phyloP scores from a whole-genome alignment of 495 filamentous ascomycete species.

The Endocarpon pusillum region DNA sequence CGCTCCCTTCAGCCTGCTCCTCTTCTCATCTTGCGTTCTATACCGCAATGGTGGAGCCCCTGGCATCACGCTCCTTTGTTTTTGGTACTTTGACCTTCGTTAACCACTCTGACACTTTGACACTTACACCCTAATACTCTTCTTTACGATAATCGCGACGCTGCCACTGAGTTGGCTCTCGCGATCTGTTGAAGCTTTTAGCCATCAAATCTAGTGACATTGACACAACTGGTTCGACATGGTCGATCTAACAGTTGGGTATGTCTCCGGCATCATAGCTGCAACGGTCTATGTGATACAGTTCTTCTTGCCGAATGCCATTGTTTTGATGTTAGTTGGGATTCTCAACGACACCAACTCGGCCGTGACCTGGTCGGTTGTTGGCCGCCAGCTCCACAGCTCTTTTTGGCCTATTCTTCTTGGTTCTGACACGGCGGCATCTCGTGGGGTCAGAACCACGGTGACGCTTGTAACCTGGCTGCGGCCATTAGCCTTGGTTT shows the following conservation, averaged over 20 bases:
- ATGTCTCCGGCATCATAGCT: slow-evolving; percentile 8
- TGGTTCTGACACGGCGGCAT: slow-evolving; percentile 9
- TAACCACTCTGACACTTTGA: too few species aligned
- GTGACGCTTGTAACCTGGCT: slow-evolving; percentile 4
- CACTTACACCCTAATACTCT: too few species aligned
- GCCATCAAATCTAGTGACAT: too few species aligned
- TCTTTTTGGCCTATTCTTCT: slow-evolving; percentile 16
- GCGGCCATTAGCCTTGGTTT: slow-evolving; percentile 3
- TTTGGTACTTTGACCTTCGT: too few species aligned
- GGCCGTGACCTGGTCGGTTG: slow-evolving; percentile 4
- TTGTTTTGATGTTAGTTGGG: slow-evolving; percentile 3
- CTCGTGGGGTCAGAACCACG: slow-evolving; percentile 3
- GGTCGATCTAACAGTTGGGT: slow-evolving; percentile 4
- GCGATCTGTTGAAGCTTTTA: too few species aligned
- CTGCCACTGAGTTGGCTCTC: too few species aligned
- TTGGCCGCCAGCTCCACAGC: slow-evolving; percentile 11
- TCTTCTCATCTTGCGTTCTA: too few species aligned
- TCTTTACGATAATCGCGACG: too few species aligned
- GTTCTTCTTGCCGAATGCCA: slow-evolving; percentile 3
- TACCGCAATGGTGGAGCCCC: too few species aligned
- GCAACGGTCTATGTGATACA: slow-evolving; percentile 5
- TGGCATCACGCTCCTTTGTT: too few species aligned
- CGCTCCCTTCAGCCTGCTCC: too few species aligned
- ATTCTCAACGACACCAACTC: neutral
- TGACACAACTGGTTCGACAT: slow-evolving; percentile 1